These are phyloP conservation scores for Eucalyptus regnans DNA, from an alignment of 345 rosid genomes.

Conservation along the genomic window DNA sequence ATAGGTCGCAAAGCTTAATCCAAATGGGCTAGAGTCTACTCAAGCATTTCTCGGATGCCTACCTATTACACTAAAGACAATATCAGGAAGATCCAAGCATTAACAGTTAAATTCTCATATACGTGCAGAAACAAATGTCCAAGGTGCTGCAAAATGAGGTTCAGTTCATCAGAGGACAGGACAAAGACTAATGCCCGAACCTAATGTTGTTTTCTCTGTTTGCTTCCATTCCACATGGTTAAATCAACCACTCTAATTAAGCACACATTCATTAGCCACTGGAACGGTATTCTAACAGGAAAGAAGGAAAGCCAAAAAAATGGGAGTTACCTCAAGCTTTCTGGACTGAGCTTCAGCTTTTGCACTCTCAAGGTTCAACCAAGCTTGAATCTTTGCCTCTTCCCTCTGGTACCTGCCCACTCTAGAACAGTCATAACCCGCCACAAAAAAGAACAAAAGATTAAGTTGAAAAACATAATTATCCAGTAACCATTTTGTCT, in stretches of 20 bases:
- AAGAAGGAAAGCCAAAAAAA: not conserved
- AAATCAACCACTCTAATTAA: not conserved
- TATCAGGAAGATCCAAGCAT: not conserved
- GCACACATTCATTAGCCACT: not conserved
- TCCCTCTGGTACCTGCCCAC: conserved; percentile 73
- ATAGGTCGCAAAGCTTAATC: not conserved
- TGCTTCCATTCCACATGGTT: not conserved
- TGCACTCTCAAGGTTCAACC: conserved; percentile 88
- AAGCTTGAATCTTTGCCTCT: conserved; percentile 90
- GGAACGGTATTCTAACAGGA: not conserved
- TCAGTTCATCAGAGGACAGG: not conserved
- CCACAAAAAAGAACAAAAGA: not conserved
- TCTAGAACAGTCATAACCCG: not conserved
- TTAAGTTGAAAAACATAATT: not conserved
- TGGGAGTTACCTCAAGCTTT: conserved; percentile 65
- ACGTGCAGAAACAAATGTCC: not conserved
- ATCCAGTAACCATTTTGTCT: not conserved
- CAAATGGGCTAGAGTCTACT: not conserved
- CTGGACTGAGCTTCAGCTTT: conserved; percentile 96
- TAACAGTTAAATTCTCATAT: not conserved
- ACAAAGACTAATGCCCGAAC: not conserved
- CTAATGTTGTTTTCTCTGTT: not conserved
- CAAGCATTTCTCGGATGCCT: not conserved
- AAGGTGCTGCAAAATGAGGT: not conserved
- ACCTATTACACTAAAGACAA: not conserved